Percentiles rank a stretch among this genome's conserved stretches.
These are phyloP conservation scores for Margaritispora aquatica DNA, from an alignment of 495 filamentous ascomycete species.

Conservation along the genomic window DNA sequence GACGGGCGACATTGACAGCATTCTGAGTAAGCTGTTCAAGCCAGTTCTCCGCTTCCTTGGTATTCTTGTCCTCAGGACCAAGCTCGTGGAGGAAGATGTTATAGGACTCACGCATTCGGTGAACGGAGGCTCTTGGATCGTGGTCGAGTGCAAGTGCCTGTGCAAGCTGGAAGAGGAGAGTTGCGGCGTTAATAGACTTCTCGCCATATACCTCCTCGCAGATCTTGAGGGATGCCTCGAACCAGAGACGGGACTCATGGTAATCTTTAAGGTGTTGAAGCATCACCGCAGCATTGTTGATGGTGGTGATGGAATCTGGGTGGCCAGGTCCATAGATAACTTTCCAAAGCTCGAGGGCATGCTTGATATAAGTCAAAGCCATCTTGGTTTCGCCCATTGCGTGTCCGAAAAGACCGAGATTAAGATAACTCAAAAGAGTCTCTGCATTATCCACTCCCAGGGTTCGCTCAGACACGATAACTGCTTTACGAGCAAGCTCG, in stretches of 20 bases:
- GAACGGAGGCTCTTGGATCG: slow-evolving; percentile 82
- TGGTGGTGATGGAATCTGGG: slow-evolving; percentile 95
- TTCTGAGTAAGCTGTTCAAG: slow-evolving; percentile 93
- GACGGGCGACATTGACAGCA: slow-evolving; percentile 87
- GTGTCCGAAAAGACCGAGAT: slow-evolving; percentile 92
- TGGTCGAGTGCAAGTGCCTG: slow-evolving; percentile 91
- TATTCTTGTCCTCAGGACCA: slow-evolving; percentile 86
- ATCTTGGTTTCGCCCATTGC: slow-evolving; percentile 78
- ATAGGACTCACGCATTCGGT: slow-evolving; percentile 89
- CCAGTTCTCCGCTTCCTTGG: slow-evolving; percentile 90
- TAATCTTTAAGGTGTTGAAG: slow-evolving; percentile 89
- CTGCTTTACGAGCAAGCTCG: slow-evolving; percentile 91
- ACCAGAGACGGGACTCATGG: slow-evolving; percentile 90
- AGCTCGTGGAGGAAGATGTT: slow-evolving; percentile 86
- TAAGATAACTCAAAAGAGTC: slow-evolving; percentile 90
- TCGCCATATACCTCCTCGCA: slow-evolving; percentile 85
- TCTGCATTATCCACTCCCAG: slow-evolving; percentile 90
- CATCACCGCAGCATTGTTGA: slow-evolving; percentile 99
- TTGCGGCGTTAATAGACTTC: slow-evolving; percentile 87
- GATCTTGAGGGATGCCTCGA: slow-evolving; percentile 81
- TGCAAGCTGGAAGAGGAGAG: slow-evolving; percentile 91
- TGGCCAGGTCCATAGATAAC: slow-evolving; percentile 90
- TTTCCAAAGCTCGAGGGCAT: slow-evolving; percentile 95
- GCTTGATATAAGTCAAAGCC: slow-evolving; percentile 79
- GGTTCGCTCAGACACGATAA: slow-evolving; percentile 92